Conservation (phyloP, 2,329 filamentous ascomycete species). For the Chrysoporthe austroafricana region DNA sequence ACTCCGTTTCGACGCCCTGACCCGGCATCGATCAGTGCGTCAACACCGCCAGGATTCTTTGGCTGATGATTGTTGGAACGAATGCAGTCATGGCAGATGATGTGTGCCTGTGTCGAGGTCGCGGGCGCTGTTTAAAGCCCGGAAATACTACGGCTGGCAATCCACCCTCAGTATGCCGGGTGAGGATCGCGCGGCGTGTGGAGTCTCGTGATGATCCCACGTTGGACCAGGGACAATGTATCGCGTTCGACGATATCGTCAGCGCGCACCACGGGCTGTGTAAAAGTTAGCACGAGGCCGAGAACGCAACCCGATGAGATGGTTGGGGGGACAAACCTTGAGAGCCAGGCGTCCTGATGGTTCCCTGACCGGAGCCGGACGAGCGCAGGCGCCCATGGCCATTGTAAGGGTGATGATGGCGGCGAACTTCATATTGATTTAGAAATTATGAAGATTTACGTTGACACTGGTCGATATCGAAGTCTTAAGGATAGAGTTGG, state of each 20-base stretch:
- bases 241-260: constrained; percentile 26
- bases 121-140: background rate
- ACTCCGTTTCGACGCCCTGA: constrained; percentile 17
- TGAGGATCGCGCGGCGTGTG: constrained; percentile 10
- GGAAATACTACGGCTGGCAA: background rate
- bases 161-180: constrained; percentile 1
- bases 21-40: background rate
- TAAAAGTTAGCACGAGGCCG: background rate
- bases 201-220: constrained; percentile 17
- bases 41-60: background rate
- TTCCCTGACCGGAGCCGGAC: constrained; percentile 16
- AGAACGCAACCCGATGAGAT: background rate
- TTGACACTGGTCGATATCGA: background rate
- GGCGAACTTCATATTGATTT: constrained; percentile 24
- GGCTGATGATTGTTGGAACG: background rate
- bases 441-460: constrained; percentile 6
- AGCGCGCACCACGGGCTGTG: constrained; percentile 21
- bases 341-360: constrained; percentile 23
- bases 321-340: constrained; percentile 9
- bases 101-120: background rate
- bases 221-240: constrained; percentile 14
- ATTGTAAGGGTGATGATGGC: constrained; percentile 15
- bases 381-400: constrained; percentile 18
- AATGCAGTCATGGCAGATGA: background rate
- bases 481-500: constrained; percentile 3